Evolutionary conservation across 208 protist species (phyloP).

Genomic region (Leishmania tarentolae): DNA sequence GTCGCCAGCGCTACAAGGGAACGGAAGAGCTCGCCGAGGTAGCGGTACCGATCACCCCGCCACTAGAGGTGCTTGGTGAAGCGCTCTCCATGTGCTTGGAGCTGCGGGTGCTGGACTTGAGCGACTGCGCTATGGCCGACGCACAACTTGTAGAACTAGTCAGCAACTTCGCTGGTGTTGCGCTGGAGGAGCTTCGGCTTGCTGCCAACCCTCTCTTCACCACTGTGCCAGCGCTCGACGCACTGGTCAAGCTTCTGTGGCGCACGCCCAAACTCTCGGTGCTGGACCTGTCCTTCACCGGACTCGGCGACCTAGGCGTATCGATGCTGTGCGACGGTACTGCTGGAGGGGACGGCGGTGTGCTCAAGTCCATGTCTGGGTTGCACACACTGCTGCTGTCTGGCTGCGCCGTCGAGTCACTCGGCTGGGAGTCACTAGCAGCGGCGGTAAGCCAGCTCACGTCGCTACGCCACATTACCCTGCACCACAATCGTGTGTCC

Average conservation of each 20-base stretch:
- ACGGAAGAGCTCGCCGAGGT: conserved; percentile 26
- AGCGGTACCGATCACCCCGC: background rate
- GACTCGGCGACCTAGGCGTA: conserved; percentile 64
- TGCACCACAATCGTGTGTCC: conserved; percentile 51
- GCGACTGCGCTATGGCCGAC: conserved; percentile 54
- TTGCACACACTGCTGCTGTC: conserved; percentile 57
- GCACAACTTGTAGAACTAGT: conserved; percentile 30
- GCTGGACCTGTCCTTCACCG: conserved; percentile 76
- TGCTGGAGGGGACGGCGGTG: conserved; percentile 20
- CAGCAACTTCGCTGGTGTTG: conserved; percentile 27
- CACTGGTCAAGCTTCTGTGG: conserved; percentile 47
- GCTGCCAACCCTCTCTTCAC: conserved; percentile 70
- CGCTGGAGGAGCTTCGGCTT: conserved; percentile 49
- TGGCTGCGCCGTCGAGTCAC: conserved; percentile 40
- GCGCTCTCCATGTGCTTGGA: conserved; percentile 51
- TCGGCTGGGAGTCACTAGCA: conserved; percentile 70
- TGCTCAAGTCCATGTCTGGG: conserved; percentile 37
- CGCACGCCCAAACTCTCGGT: conserved; percentile 24
- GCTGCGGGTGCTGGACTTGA: conserved; percentile 58
- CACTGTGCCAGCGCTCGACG: conserved; percentile 35
- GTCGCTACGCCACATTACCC: conserved; percentile 45
- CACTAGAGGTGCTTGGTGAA: conserved; percentile 49
- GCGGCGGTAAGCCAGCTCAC: conserved; percentile 38
- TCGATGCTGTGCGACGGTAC: conserved; percentile 70
- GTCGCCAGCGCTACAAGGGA: conserved; percentile 62